Base-by-base conservation (phyloP, 1,139 yeast genomes). In the Candida sanyaensis region DNA sequence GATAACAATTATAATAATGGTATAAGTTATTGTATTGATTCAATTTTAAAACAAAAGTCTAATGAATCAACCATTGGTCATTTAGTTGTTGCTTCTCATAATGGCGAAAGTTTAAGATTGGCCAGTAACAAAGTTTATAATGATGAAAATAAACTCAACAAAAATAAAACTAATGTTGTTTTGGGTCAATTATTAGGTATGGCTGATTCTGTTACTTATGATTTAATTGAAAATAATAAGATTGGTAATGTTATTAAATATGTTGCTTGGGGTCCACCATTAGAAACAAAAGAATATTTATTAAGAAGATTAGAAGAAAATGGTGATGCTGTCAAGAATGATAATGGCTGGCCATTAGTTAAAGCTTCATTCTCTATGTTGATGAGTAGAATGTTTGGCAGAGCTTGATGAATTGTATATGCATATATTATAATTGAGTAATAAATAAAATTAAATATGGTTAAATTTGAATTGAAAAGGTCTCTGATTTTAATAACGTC, bases 201-300 rank as follows among this genome's bases (percentile, higher is more conserved):
- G 98, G 95, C 96, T 47, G 98, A 93, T 66, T 86, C 86, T 59
- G 81, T 89, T 53, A 90, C 97, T 37, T 80, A 81, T 63, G 89
- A 86, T 57, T 77, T 93, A 61, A 81, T 89, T 53, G 70, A 75
- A 45, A 76, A 83, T 45, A 76, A 81, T 56, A 80, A 83, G 41
- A 89, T 83, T 50, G 84, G 80, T 56, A 87, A 87, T 61, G 88
- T 93, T 49, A 86, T 92, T 70, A 92, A 92, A 69, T 93, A 92
- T 64, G 97, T 93, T 55, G 96, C 98, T 13, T 93, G 98, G 97
- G 98, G 98, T 8, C 98, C 98, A 36, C 96, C 96, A 49, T 71
- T 83, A 57, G 98, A 93, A 70, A 91, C 97, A 49, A 90, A 89
- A 71, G 96, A 90, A 58, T 93, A 93, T 65, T 73, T 93, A 57